Evolutionary conservation across 1,139 yeast species (phyloP).

Genomic region (Yamadazyma mexicana): DNA sequence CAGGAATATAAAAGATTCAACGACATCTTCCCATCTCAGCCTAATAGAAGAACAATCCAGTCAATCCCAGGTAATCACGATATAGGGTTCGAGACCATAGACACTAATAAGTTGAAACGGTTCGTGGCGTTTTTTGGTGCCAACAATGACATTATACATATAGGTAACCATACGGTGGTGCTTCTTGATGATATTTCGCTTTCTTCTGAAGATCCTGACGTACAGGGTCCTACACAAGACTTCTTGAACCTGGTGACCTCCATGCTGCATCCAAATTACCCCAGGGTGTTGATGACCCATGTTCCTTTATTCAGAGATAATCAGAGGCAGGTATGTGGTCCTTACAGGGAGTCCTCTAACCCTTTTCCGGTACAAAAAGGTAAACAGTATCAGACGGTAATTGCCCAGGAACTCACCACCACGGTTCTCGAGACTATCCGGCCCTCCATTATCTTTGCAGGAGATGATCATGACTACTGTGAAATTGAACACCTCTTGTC

Average conservation of each 20-base stretch:
- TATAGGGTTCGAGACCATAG: conserved; percentile 80
- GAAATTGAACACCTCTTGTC: conserved; percentile 51
- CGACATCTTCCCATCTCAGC: conserved; percentile 54
- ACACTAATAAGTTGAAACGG: conserved; percentile 54
- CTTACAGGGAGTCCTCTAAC: conserved; percentile 46
- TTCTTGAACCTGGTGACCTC: conserved; percentile 26
- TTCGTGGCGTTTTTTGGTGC: conserved; percentile 76
- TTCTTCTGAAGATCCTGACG: conserved; percentile 40
- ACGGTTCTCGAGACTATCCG: conserved; percentile 53
- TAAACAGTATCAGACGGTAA: conserved; percentile 53
- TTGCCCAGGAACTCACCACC: conserved; percentile 56
- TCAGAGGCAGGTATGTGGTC: conserved; percentile 40
- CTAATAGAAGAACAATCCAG: conserved; percentile 50
- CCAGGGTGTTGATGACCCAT: conserved; percentile 64
- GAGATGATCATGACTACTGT: conserved; percentile 97
- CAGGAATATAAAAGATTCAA: conserved; percentile 72
- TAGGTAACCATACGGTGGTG: conserved; percentile 78
- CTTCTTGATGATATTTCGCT: conserved; percentile 80
- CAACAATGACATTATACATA: conserved; percentile 50
- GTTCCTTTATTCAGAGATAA: conserved; percentile 49
- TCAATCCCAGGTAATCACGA: conserved; percentile 94
- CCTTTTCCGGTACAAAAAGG: conserved; percentile 73
- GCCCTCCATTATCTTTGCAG: conserved; percentile 77
- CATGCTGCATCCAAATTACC: conserved; percentile 35
- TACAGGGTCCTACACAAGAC: conserved; percentile 23